A percentile compares a stretch with the other conserved stretches of the same genome.
Evolutionary conservation across 805 yeast genomes (phyloP).

Genomic region (Metschnikowia orientalis): DNA sequence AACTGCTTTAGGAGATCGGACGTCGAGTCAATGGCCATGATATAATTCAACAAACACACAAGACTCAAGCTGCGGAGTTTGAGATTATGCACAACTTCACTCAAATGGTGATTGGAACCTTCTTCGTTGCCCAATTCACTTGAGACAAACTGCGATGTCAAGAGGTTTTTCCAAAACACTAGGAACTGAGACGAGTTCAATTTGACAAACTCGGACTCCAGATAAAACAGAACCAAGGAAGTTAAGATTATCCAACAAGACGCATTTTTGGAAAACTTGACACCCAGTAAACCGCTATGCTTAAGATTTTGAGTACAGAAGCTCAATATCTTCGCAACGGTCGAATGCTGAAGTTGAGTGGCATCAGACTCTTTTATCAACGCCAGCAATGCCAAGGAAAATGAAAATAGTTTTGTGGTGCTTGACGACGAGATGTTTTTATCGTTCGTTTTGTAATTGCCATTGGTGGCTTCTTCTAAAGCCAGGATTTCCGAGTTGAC

Average conservation of each 20-base stretch:
- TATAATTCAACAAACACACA: conserved; percentile 36
- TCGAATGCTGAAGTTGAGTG: conserved; percentile 34
- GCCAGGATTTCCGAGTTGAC: conserved; percentile 26
- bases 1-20: conserved; percentile 40
- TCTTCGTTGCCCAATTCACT: conserved; percentile 15
- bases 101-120: conserved; percentile 15
- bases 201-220: conserved; percentile 39
- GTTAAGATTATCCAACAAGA: conserved; percentile 41
- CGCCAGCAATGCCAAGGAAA: conserved; percentile 34
- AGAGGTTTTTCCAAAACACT: conserved; percentile 41
- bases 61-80: conserved; percentile 36
- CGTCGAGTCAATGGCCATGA: conserved; percentile 33
- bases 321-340: conserved; percentile 39
- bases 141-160: conserved; percentile 39
- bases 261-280: conserved; percentile 24
- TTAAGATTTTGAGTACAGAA: conserved; percentile 44
- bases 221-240: conserved; percentile 36
- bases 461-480: conserved; percentile 3
- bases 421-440: conserved; percentile 20
- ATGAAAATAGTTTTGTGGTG: conserved; percentile 26
- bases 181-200: conserved; percentile 42
- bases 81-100: conserved; percentile 32
- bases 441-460: conserved; percentile 5
- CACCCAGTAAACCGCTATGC: conserved; percentile 26
- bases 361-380: conserved; percentile 35